These are phyloP conservation scores for Ophiocordyceps unilateralis DNA, from an alignment of 2,329 filamentous ascomycete genomes.

Conservation along the genomic window DNA sequence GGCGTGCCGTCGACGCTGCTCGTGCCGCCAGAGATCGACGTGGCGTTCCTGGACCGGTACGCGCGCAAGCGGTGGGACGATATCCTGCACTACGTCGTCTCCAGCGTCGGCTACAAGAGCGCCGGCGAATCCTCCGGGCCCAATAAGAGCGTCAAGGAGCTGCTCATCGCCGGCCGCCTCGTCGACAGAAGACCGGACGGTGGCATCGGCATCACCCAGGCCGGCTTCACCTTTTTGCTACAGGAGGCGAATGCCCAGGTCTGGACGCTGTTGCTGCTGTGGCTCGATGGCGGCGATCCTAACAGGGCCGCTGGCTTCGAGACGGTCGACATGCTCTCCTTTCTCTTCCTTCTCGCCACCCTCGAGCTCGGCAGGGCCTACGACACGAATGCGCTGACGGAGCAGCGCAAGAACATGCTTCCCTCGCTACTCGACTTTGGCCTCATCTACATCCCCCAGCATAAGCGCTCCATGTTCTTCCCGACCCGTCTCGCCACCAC, in stretches of 20 bases:
- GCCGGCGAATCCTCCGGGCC: slow-evolving; percentile 33
- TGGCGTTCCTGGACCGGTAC: slow-evolving; percentile 66
- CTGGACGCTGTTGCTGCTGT: slow-evolving; percentile 86
- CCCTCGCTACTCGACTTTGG: slow-evolving; percentile 82
- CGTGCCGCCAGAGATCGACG: slow-evolving; percentile 44
- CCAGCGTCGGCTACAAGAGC: slow-evolving; percentile 42
- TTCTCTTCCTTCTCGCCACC: slow-evolving; percentile 87
- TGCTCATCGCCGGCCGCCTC: slow-evolving; percentile 65
- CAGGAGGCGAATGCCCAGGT: slow-evolving; percentile 95
- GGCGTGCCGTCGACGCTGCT: slow-evolving; percentile 62
- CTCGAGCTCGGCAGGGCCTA: slow-evolving; percentile 86
- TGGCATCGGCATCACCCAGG: slow-evolving; percentile 70
- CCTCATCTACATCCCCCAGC: slow-evolving; percentile 58
- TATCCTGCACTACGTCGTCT: slow-evolving; percentile 89
- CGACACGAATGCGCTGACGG: slow-evolving; percentile 66
- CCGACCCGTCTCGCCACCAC: slow-evolving; percentile 90
- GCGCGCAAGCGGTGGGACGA: slow-evolving; percentile 87
- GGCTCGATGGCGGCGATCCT: slow-evolving; percentile 65
- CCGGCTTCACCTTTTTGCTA: slow-evolving; percentile 84
- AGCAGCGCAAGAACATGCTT: slow-evolving; percentile 76
- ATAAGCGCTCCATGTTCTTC: slow-evolving; percentile 51
- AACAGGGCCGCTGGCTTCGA: slow-evolving; percentile 50
- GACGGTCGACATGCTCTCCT: slow-evolving; percentile 83
- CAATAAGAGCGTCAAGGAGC: slow-evolving; percentile 65
- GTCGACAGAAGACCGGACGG: slow-evolving; percentile 49